Percentiles rank a stretch among this genome's conserved stretches.
These are phyloP conservation scores for Thozetella sp. DNA, from an alignment of 495 filamentous ascomycete genomes.

Conservation along the genomic window DNA sequence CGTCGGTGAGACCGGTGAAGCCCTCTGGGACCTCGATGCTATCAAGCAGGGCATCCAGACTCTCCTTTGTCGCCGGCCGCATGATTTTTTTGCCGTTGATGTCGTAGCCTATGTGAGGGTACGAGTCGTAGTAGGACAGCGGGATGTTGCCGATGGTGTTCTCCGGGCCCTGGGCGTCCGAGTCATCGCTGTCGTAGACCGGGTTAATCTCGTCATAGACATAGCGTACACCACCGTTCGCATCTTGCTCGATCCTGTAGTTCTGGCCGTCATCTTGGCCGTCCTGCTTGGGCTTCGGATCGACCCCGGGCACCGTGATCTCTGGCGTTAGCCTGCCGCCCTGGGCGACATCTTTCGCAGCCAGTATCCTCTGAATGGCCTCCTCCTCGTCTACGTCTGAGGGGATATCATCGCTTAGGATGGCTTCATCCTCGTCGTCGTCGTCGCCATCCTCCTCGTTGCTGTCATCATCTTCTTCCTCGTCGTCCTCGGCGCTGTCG, in stretches of 20 bases:
- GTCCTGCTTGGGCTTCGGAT: conserved; percentile 23
- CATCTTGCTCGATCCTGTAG: conserved; percentile 58
- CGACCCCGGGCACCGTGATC: conserved; percentile 32
- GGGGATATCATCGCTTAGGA: conserved; percentile 61
- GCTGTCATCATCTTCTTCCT: conserved; percentile 16
- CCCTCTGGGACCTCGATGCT: conserved; percentile 98
- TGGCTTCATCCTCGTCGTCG: conserved; percentile 52
- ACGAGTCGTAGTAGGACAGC: conserved; percentile 91
- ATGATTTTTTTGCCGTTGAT: conserved; percentile 98
- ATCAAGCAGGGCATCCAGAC: conserved; percentile 90
- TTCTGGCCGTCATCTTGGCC: conserved; percentile 47
- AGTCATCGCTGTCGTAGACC: conserved; percentile 93
- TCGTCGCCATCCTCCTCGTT: conserved; percentile 23
- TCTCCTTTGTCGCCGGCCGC: conserved; percentile 92
- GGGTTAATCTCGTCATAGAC: conserved; percentile 87
- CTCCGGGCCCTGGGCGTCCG: conserved; percentile 72
- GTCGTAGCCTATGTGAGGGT: conserved; percentile 97
- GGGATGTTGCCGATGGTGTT: conserved; percentile 98
- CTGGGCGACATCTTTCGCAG: conserved; percentile 9
- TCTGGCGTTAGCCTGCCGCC: conserved; percentile 17
- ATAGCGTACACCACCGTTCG: conserved; percentile 54
- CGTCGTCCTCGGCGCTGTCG: conserved; percentile 13
- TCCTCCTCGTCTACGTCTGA: conserved; percentile 52
- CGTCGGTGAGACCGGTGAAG: conserved; percentile 95
- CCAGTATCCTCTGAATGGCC: conserved; percentile 25